Conservation (phyloP, 192 early-diverging fungal genomes). For the Linnemannia exigua region DNA sequence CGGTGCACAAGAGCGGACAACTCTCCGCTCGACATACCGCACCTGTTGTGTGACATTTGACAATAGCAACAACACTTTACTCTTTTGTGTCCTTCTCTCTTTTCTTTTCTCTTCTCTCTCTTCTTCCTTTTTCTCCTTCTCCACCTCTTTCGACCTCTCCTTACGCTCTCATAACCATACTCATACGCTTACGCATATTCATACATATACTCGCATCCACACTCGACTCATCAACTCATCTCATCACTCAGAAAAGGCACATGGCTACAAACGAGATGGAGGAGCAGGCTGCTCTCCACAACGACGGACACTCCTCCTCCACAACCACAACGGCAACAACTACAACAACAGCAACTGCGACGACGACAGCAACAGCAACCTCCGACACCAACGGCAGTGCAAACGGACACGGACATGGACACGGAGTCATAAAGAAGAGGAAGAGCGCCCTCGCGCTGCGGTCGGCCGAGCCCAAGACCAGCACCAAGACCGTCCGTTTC, state of each 20-base stretch:
- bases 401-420: conserved; percentile 4
- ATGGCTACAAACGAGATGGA: conserved; percentile 52
- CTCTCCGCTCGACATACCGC: no score
- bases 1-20: no score
- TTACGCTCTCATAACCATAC: not conserved
- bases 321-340: not conserved
- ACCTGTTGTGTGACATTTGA: not conserved
- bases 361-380: not conserved
- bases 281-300: conserved; percentile 12
- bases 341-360: not conserved
- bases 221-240: not conserved
- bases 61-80: no score
- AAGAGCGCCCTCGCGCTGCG: not conserved
- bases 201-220: no score
- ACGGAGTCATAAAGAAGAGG: conserved; percentile 10
- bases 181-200: not conserved
- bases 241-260: not conserved
- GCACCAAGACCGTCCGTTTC: conserved; percentile 16
- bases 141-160: not conserved
- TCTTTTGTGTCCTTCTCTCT: not conserved
- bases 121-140: not conserved
- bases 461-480: conserved; percentile 11
- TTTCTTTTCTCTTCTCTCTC: not conserved
- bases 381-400: not conserved
- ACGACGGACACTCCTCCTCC: not conserved